These are phyloP conservation scores for Puccinia triticina DNA, from an alignment of 1,284 basidiomycete species.

Conservation along the genomic window DNA sequence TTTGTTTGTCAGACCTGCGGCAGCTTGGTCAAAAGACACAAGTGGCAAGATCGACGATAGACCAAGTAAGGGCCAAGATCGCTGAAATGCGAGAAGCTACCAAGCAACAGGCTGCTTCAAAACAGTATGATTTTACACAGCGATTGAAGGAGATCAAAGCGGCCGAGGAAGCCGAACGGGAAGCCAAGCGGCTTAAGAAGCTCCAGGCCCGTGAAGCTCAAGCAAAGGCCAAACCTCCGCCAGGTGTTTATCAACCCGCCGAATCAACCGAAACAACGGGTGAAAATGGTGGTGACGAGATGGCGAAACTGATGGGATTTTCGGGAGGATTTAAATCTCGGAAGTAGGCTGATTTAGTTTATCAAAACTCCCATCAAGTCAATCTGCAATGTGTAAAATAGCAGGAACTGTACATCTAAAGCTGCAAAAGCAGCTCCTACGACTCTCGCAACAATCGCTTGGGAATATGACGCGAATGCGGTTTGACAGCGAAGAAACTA, in stretches of 20 bases:
- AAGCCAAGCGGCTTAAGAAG: slow-evolving; percentile 18
- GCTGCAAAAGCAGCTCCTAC: neutral
- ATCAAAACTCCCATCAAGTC: neutral
- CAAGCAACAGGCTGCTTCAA: slow-evolving; percentile 74
- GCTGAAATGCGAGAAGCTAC: slow-evolving; percentile 82
- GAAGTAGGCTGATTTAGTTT: neutral
- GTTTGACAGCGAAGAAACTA: too few relatives aligned
- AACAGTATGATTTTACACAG: slow-evolving; percentile 88
- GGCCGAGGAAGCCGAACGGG: slow-evolving; percentile 64
- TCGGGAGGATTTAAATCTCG: slow-evolving; percentile 43
- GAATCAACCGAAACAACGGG: neutral
- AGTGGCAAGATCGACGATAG: slow-evolving; percentile 82
- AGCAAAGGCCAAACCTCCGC: slow-evolving; percentile 11
- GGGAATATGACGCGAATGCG: neutral
- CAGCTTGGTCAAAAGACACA: slow-evolving; percentile 91
- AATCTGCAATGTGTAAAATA: neutral
- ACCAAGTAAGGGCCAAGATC: slow-evolving; percentile 87
- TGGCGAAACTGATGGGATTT: slow-evolving; percentile 43
- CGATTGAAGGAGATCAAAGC: slow-evolving; percentile 80
- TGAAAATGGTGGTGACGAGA: slow-evolving; percentile 17
- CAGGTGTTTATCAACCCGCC: slow-evolving; percentile 33
- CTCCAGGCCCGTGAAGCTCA: slow-evolving; percentile 22
- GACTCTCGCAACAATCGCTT: neutral
- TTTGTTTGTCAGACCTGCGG: slow-evolving; percentile 71
- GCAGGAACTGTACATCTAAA: neutral